Evolutionary conservation across 2,329 filamentous ascomycete species (phyloP), one percentile per base, ranked within the genome.

Genomic region (Graphilbum fragrans): DNA sequence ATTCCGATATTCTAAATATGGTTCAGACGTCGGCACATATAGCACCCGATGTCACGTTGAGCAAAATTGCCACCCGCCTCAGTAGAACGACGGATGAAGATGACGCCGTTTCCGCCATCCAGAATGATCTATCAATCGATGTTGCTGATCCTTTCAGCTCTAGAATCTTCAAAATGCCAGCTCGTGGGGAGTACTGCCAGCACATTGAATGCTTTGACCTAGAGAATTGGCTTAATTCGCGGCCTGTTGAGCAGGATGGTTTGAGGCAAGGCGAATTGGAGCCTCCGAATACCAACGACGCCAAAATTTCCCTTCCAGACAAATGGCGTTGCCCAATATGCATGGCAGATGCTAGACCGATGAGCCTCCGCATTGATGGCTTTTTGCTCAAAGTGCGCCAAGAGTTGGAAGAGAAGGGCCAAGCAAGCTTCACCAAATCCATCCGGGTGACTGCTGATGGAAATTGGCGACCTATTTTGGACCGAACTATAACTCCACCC

Each of bases 121-220:
- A 69, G 31, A 66, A 74, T 22, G 66, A 70, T 41, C 59, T 86
- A 8, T 68, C 67, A 3, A 67, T 87, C 41, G 70, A 78, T 45
- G 60, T 87, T 14, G 64, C 75, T 1, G 81, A 86, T 55, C 80
- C 82, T 0, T 84, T 83, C 53, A 80, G 66, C 43, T 64, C 71
- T 1, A 62, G 54, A 12, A 69, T 92, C 11, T 87, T 83, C 55
- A 64, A 72, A 5, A 67, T 71, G 0, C 90, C 92, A 1, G 85
- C 80, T 2, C 80, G 88, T 22, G 79, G 86, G 21, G 63, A 53
- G 8, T 51, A 58, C 3, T 98, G 92, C 57, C 64, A 65, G 20
- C 90, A 98, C 55, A 65, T 81, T 29, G 86, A 95, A 55, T 94
- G 87, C 55, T 95, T 96, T 55, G 90, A 96, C 56, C 74, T 95